Base-by-base conservation (phyloP, 2,329 filamentous ascomycete genomes). In the Ophiostoma ulmi region DNA sequence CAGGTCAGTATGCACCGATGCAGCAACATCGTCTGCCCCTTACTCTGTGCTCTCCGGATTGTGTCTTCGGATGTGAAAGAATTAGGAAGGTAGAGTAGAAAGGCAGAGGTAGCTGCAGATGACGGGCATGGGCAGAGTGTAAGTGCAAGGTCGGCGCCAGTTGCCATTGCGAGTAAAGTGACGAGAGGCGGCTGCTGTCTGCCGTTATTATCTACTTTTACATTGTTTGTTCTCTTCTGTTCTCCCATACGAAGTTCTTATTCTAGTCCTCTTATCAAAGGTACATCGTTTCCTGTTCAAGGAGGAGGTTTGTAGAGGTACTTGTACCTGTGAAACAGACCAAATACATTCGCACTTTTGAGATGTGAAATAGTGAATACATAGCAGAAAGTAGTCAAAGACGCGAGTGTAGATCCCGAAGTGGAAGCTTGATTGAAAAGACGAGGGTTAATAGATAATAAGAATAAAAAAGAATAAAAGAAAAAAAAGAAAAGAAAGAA, bases 1-100 rank as follows among this genome's bases (percentile, higher is more conserved):
- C 58, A 63, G 58, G 58, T 63, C 58, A 26, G 58, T 63, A 63
- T 63, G 58, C 58, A 58, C 11, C 22, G 52, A 14, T 26, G 44
- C 44, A 48, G 44, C 52, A 58, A 8, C 58, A 36, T 63, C 58
- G 58, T 35, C 58, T 63, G 22, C 13, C 58, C 58, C 52, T 55
- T n/a, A 17, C 44, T 4, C 6, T 48, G 20, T 48, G 8, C n/a
- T 35, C 58, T 63, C 58, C 52, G 22, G 48, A 58, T 58, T 26
- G 8, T 58, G 22, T 35, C 58, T 63, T 63, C 58, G 58, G 58
- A 35, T 35, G 26, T 63, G 58, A 35, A 63, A 35, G 58, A 35
- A 63, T 63, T 35, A 63, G 58, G 58, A 63, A 63, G 58, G 58
- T 63, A 13, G 52, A 44, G 39, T 17, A 44, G 39, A 11, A 44